Percentiles rank a stretch among this genome's conserved stretches.
These are phyloP conservation scores for Arachnopeziza araneosa DNA, from an alignment of 2,329 filamentous ascomycete genomes.

Conservation along the genomic window DNA sequence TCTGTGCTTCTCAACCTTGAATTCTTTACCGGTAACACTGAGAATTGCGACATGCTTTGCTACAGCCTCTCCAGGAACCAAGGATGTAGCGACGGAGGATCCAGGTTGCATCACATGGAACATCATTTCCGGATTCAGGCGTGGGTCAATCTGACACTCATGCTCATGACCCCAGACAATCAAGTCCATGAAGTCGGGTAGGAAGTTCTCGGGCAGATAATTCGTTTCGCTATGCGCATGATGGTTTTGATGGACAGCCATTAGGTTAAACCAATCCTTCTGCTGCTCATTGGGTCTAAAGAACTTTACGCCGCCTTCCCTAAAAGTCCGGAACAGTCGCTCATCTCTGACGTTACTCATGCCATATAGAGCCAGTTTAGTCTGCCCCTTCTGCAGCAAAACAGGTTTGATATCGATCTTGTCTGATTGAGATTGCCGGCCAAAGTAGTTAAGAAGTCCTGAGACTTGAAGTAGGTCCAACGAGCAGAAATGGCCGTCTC, in stretches of 20 bases:
- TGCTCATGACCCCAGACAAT: constrained; percentile 98
- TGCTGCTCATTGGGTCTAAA: constrained; percentile 76
- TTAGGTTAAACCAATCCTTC: constrained; percentile 90
- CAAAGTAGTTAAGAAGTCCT: constrained; percentile 93
- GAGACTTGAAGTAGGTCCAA: constrained; percentile 87
- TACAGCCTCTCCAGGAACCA: constrained; percentile 84
- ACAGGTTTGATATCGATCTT: constrained; percentile 91
- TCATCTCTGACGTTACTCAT: constrained; percentile 96
- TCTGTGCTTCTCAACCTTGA: constrained; percentile 72
- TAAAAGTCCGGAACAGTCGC: constrained; percentile 86
- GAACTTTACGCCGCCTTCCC: constrained; percentile 91
- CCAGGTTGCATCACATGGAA: constrained; percentile 98
- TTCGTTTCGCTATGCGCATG: constrained; percentile 85
- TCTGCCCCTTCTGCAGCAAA: constrained; percentile 85
- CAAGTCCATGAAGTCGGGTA: constrained; percentile 86
- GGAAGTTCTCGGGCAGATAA: constrained; percentile 89
- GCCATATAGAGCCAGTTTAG: constrained; percentile 88
- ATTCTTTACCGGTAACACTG: constrained; percentile 76
- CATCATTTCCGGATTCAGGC: constrained; percentile 75
- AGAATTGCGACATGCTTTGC: constrained; percentile 87
- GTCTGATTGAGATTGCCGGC: constrained; percentile 83
- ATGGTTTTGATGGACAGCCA: constrained; percentile 95
- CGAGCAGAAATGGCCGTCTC: constrained; percentile 86
- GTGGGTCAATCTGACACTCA: constrained; percentile 85
- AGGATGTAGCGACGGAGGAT: constrained; percentile 89